Percentiles rank a stretch among this genome's conserved stretches.
These are phyloP conservation scores for Stephanodiscus triporus DNA, from an alignment of 108 stramenopile genomes.

Conservation along the genomic window DNA sequence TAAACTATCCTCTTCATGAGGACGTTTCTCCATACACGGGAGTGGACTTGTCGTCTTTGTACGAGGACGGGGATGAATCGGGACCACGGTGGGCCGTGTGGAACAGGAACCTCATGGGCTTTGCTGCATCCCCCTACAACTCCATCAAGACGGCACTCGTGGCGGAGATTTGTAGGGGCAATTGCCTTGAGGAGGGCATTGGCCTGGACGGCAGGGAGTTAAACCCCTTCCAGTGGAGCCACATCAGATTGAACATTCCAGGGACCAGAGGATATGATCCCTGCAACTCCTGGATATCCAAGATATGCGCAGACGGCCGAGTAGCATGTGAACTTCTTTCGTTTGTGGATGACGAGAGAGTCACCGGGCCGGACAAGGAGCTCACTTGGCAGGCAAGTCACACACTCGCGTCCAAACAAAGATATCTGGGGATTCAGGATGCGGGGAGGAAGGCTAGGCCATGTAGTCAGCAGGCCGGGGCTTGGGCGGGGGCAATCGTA, in stretches of 20 bases:
- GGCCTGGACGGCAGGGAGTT: background rate
- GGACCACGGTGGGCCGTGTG: slow-evolving; percentile 31
- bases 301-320: slow-evolving; percentile 33
- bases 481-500: slow-evolving; percentile 62
- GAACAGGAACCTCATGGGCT: slow-evolving; percentile 48
- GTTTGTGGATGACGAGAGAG: slow-evolving; percentile 48
- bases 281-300: slow-evolving; percentile 37
- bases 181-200: slow-evolving; percentile 11
- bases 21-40: slow-evolving; percentile 28
- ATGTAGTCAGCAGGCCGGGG: slow-evolving; percentile 27
- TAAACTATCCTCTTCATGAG: slow-evolving; percentile 17
- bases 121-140: slow-evolving; percentile 38
- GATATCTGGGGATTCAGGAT: slow-evolving; percentile 52
- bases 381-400: slow-evolving; percentile 16
- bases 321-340: slow-evolving; percentile 36
- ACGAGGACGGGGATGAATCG: too few relatives aligned
- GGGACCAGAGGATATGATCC: slow-evolving; percentile 40
- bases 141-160: slow-evolving; percentile 20
- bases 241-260: slow-evolving; percentile 46
- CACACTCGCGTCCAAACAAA: slow-evolving; percentile 1
- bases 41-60: slow-evolving; percentile 7
- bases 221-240: slow-evolving; percentile 50
- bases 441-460: slow-evolving; percentile 41
- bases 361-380: slow-evolving; percentile 6
- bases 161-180: slow-evolving; percentile 34